phyloP scores from a whole-genome alignment of 1,284 basidiomycete species.

The Ceratobasidium sp. region DNA sequence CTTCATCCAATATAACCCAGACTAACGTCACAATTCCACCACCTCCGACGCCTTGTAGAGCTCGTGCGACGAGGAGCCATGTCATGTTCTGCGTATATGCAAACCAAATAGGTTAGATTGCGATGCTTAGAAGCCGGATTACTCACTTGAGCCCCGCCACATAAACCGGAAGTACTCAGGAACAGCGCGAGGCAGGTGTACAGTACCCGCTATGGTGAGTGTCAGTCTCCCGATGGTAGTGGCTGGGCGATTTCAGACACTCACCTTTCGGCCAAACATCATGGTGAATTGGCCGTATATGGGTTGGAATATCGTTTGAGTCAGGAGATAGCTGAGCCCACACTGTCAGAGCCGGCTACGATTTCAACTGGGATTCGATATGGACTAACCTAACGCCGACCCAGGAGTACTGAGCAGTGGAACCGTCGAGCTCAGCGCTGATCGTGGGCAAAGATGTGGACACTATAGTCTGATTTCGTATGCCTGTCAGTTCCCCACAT shows the following conservation, averaged over 20 bases:
- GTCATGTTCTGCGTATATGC: slow-evolving; percentile 62
- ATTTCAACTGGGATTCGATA: slow-evolving; percentile 17
- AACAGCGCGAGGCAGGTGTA: slow-evolving; percentile 76
- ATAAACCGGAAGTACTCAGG: slow-evolving; percentile 73
- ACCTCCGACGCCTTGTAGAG: slow-evolving; percentile 75
- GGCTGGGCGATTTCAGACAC: slow-evolving; percentile 38
- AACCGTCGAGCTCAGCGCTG: slow-evolving; percentile 68
- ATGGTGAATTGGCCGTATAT: slow-evolving; percentile 81
- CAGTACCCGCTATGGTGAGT: slow-evolving; percentile 64
- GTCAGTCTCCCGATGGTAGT: not conserved
- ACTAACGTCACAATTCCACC: slow-evolving; percentile 83
- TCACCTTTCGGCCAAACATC: slow-evolving; percentile 76
- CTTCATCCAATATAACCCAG: slow-evolving; percentile 83
- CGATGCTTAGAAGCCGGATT: not conserved
- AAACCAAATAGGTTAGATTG: not conserved
- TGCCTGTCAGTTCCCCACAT: slow-evolving; percentile 45
- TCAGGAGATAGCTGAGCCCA: slow-evolving; percentile 71
- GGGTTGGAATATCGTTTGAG: slow-evolving; percentile 83
- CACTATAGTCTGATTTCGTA: slow-evolving; percentile 67
- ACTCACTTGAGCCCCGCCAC: slow-evolving; percentile 72
- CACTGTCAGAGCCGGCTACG: not conserved
- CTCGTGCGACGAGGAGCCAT: slow-evolving; percentile 67
- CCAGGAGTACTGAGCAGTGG: slow-evolving; percentile 80
- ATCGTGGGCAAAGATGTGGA: slow-evolving; percentile 84
- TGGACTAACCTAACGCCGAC: slow-evolving; percentile 63